A percentile compares a stretch with the other conserved stretches of the same genome.
These are phyloP conservation scores for Alternaria arborescens DNA, from an alignment of 2,329 filamentous ascomycete genomes.

Conservation along the genomic window DNA sequence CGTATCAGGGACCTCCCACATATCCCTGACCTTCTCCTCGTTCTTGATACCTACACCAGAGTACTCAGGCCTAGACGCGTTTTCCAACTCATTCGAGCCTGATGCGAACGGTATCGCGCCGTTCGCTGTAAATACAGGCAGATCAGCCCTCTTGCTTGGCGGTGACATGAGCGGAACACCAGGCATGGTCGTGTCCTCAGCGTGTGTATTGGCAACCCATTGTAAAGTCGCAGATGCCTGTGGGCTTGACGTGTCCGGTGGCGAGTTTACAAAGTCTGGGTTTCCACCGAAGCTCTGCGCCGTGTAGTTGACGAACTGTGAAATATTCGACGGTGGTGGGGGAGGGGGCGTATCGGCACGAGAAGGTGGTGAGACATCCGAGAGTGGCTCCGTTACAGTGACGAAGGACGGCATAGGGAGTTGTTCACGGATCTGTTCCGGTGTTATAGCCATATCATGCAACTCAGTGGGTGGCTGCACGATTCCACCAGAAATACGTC, in stretches of 20 bases:
- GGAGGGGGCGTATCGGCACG: constrained; percentile 51
- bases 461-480: constrained; percentile 42
- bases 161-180: constrained; percentile 36
- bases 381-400: constrained; percentile 29
- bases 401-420: constrained; percentile 46
- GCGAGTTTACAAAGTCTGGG: background rate
- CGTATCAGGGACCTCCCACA: constrained; percentile 60
- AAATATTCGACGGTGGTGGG: constrained; percentile 44
- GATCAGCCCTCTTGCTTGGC: constrained; percentile 50
- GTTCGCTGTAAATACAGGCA: constrained; percentile 60
- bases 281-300: constrained; percentile 28
- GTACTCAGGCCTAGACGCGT: constrained; percentile 5
- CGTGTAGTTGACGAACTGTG: constrained; percentile 47
- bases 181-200: constrained; percentile 14
- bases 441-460: constrained; percentile 43
- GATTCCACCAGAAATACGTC: constrained; percentile 29
- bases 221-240: constrained; percentile 35
- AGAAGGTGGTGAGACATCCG: constrained; percentile 36
- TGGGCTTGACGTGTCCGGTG: constrained; percentile 12
- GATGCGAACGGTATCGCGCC: constrained; percentile 48
- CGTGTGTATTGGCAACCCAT: constrained; percentile 45
- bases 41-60: constrained; percentile 7
- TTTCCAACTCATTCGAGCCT: constrained; percentile 19
- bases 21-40: constrained; percentile 30
- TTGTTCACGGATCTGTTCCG: constrained; percentile 49